Evolutionary conservation across 176 grass and related monocot genomes (phyloP).

Genomic region (Metroxylon sagu): DNA sequence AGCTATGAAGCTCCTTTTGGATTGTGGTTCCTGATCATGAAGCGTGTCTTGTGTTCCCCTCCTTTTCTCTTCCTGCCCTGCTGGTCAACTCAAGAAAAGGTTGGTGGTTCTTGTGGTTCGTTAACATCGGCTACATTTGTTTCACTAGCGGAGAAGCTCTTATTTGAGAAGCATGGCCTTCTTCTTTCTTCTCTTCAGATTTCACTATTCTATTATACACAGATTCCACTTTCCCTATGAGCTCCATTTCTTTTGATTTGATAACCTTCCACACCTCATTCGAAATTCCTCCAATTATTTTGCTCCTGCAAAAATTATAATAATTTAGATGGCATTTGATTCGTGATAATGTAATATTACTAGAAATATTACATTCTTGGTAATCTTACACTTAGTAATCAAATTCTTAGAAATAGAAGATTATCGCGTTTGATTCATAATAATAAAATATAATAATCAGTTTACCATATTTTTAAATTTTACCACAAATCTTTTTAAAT

Average conservation of each 20-base stretch:
- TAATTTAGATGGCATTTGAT: no score
- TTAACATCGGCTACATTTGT: constrained; percentile 27
- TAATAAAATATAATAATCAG: no score
- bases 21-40: neutral
- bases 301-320: constrained; percentile 30
- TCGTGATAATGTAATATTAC: no score
- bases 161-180: constrained; percentile 9
- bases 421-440: no score
- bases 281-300: constrained; percentile 69
- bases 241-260: constrained; percentile 52
- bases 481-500: no score
- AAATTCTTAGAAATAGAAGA: no score
- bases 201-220: constrained; percentile 56
- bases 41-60: neutral
- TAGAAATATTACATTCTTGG: no score
- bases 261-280: constrained; percentile 59
- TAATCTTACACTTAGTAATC: no score
- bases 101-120: constrained; percentile 45
- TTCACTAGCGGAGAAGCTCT: constrained; percentile 16
- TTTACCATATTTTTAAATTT: no score
- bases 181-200: constrained; percentile 25
- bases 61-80: constrained; percentile 1
- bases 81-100: constrained; percentile 39
- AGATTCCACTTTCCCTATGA: constrained; percentile 35
- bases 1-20: no score